phyloP scores from a whole-genome alignment of 1,284 basidiomycete species.

The Sanghuangporus baumii region DNA sequence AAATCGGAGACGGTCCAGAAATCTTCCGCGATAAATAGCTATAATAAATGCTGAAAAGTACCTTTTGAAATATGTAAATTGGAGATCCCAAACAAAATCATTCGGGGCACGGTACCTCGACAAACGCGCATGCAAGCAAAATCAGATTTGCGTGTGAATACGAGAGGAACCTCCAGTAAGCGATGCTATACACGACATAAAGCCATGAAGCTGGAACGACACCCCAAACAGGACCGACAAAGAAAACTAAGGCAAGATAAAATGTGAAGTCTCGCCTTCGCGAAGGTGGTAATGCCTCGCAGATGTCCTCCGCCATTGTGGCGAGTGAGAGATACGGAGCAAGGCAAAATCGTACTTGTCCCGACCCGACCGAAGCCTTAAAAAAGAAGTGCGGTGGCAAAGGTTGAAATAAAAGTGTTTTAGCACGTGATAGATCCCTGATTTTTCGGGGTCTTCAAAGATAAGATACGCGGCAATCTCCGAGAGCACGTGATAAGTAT shows the following conservation, averaged over 20 bases:
- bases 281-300: constrained; percentile 34
- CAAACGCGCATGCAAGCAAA: constrained; percentile 45
- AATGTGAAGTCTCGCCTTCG: constrained; percentile 43
- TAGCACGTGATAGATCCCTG: constrained; percentile 5
- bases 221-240: constrained; percentile 69
- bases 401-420: background rate
- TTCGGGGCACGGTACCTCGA: constrained; percentile 43
- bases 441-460: background rate
- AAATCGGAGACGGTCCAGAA: constrained; percentile 43
- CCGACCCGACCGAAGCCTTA: too few relatives aligned
- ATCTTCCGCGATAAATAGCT: constrained; percentile 49
- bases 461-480: constrained; percentile 2
- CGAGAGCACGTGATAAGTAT: background rate
- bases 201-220: constrained; percentile 66
- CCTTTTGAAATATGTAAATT: constrained; percentile 35
- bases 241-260: constrained; percentile 50
- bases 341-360: background rate
- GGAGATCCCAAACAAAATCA: constrained; percentile 5
- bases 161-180: constrained; percentile 37
- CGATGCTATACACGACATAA: constrained; percentile 54
- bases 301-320: constrained; percentile 28
- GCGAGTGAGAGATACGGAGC: background rate
- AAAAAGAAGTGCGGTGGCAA: background rate
- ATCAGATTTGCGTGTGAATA: constrained; percentile 34
- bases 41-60: constrained; percentile 75